Base-by-base conservation (phyloP, 2,329 filamentous ascomycete genomes). In the Beauveria asiatica region DNA sequence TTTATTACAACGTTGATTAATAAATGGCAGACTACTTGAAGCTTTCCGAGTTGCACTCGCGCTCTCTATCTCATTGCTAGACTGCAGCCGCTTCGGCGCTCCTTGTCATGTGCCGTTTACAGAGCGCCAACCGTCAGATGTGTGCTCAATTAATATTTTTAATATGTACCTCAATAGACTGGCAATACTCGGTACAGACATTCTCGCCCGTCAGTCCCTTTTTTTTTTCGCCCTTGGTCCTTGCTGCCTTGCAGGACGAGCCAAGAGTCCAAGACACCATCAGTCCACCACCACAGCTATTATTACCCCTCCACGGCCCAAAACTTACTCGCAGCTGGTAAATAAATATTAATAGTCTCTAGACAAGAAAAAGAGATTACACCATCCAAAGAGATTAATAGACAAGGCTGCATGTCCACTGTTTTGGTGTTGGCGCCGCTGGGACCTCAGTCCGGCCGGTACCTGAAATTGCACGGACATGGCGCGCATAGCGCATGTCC, bases 381-480 rank as follows among this genome's bases (percentile, higher is more conserved):
- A 37, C 48, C 21, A 37, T 8, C 10, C 41, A 50, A 5, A 51
- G 57, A 59, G 27, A 59, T 59, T 52, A 39, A 41, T 17, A n/a
- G 23, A 50, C 56, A 58, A 44, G 45, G 45, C 48, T 16, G 27
- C 21, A 37, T 37, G n/a, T 19, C 57, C 57, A 59, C 57, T 33
- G 48, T 59, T 50, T 21, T 46, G 25, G 23, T 16, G 25, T 37
- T 59, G 39, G 57, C 57, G 48, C 48, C 41, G 48, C 46, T 58
- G 37, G 48, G 46, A 39, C 56, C 39, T 51, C 21, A 41, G 57
- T 11, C 39, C 39, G 49, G n/a, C 57, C 57, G 39, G 57, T 59
- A 59, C 57, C 48, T 59, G 57, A 59, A 52, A 59, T 59, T 59
- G 39, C 57, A 59, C 57, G 48, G 57, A 59, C 46, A 37, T 46